These are phyloP conservation scores for Acanthamoeba culbertsoni DNA, from an alignment of 208 protist species.

Conservation along the genomic window DNA sequence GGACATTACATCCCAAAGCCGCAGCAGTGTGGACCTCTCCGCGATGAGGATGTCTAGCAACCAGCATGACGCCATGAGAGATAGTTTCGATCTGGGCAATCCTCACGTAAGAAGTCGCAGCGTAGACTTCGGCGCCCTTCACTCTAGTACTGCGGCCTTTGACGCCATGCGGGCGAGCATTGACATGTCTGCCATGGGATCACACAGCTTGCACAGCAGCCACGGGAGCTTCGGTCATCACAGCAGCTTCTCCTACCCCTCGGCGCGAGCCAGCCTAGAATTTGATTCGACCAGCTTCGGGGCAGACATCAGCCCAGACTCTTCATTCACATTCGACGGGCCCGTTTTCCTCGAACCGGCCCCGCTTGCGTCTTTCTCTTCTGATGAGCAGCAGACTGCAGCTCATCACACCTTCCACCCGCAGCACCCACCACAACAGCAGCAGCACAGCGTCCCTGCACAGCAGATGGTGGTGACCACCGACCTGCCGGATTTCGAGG, in stretches of 20 bases:
- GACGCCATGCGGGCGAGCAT: not conserved
- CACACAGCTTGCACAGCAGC: not conserved
- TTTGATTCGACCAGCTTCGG: not conserved
- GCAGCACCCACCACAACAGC: too few relatives aligned
- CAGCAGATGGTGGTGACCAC: too few relatives aligned
- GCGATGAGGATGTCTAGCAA: not conserved
- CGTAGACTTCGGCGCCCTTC: not conserved
- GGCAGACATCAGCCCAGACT: not conserved
- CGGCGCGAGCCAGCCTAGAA: not conserved
- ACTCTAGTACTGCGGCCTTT: not conserved
- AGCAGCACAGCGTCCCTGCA: too few relatives aligned
- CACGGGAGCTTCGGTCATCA: not conserved
- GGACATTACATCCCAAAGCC: not conserved
- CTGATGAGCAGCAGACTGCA: not conserved
- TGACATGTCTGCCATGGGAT: not conserved
- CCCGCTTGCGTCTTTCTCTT: not conserved
- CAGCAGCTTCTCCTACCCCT: not conserved
- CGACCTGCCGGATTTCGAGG: not conserved
- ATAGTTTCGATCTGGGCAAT: not conserved
- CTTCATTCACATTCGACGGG: not conserved
- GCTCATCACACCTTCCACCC: too few relatives aligned
- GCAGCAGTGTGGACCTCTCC: not conserved
- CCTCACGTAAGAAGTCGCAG: not conserved
- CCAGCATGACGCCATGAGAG: not conserved
- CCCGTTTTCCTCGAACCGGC: not conserved